Conservation (phyloP, 106 monocot species). For the Apostasia ramifera region DNA sequence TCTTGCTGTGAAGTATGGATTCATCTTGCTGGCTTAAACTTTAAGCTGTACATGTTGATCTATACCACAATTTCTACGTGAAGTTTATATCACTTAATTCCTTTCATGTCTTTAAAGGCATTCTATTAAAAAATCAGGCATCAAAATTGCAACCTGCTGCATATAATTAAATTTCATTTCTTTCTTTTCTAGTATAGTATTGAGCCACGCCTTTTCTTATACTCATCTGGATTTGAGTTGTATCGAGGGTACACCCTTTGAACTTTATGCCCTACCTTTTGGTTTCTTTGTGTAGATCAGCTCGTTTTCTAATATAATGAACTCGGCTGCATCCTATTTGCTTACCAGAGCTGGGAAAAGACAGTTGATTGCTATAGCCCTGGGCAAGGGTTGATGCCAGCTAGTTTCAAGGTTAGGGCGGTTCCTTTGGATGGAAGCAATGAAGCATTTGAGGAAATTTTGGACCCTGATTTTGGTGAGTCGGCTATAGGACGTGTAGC, state of each 20-base stretch:
- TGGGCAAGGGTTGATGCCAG: slow-evolving; percentile 96
- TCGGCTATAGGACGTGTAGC: slow-evolving; percentile 93
- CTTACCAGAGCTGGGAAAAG: slow-evolving; percentile 90
- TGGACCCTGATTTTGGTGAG: slow-evolving; percentile 97
- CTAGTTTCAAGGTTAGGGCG: slow-evolving; percentile 89
- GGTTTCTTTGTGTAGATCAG: background rate
- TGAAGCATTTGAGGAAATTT: slow-evolving; percentile 77
- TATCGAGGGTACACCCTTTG: background rate
- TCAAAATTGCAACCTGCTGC: background rate
- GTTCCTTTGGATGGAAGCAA: slow-evolving; percentile 78
- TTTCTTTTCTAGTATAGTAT: background rate
- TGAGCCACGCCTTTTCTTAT: background rate
- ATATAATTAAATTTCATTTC: background rate
- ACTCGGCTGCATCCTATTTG: background rate
- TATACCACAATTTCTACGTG: background rate
- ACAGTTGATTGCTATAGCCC: slow-evolving; percentile 98
- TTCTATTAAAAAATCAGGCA: background rate
- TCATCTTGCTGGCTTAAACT: too few relatives aligned
- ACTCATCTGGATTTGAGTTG: background rate
- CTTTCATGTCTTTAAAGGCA: background rate
- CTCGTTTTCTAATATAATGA: background rate
- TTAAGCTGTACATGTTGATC: too few relatives aligned
- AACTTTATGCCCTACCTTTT: background rate
- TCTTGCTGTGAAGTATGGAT: too few relatives aligned
- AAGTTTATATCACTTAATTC: background rate